Evolutionary conservation across 129 eudicot genomes (phyloP), one percentile per base, ranked within the genome.

Genomic region (Sambucus nigra): DNA sequence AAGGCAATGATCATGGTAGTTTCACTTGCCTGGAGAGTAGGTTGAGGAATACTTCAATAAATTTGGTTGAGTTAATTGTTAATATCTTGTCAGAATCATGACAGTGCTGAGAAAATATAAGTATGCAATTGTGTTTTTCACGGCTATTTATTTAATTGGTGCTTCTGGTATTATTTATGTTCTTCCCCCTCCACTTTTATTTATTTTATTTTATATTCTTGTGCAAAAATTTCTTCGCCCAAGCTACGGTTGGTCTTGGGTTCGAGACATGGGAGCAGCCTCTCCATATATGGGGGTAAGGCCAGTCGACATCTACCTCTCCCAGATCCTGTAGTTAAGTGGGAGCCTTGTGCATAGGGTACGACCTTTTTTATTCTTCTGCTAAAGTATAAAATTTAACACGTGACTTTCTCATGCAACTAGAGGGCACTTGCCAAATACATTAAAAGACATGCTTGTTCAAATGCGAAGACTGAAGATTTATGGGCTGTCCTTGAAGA

Each of bases 401-500:
- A 25, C 39, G 13, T 33, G 38, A 25, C 35, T 60, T 32, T n/a
- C 53, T 56, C 23, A 35, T 57, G 29, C 28, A 41, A 54, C 47
- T 33, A 92, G 99, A 75, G 82, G 71, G 94, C 87, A 63, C 94
- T 92, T 69, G 99, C 99, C 39, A 74, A 73, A 19, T 92, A 92
- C 68, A 70, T 92, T 47, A 82, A 92, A 55, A 78, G 47, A 64
- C 62, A 92, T 64, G 96, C 99, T 16, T 86, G 82, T 65, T 86
- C 92, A 57, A 92, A 92, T 78, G 99, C 99, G 19, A 86, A 82
- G 80, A 92, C 99, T 14, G 99, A 92, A 73, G 99, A 92, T 60
- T 61, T 92, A 57, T 92, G 99, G 99, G 79, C 91, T 51, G 99
- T 67, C 45, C 91, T 86, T 63, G 80, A 92, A 72, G 94, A 86